A percentile compares a stretch with the other conserved stretches of the same genome.
Conservation (phyloP, 2,329 filamentous ascomycete species). For the Nemania diffusa region DNA sequence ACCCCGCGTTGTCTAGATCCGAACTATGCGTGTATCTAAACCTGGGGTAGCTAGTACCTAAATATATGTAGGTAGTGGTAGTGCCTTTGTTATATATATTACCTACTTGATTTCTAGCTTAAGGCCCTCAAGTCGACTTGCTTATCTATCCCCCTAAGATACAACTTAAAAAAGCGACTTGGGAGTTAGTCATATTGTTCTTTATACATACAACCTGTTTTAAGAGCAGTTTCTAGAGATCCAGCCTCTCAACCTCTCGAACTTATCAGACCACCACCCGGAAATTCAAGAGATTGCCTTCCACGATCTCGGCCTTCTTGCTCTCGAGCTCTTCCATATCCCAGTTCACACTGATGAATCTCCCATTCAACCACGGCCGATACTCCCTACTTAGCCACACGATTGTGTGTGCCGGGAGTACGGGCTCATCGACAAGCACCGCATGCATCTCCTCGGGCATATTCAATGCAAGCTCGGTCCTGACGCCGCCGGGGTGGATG, state of each 20-base stretch:
- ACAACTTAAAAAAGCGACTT: too few relatives aligned
- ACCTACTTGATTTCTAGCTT: too few relatives aligned
- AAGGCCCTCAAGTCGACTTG: too few relatives aligned
- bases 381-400: constrained; percentile 41
- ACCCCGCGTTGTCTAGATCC: too few relatives aligned
- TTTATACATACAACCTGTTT: too few relatives aligned
- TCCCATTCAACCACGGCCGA: constrained; percentile 43
- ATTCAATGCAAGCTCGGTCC: constrained; percentile 54
- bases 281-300: constrained; percentile 47
- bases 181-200: too few relatives aligned
- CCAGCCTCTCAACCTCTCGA: neutral
- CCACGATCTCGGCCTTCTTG: constrained; percentile 47
- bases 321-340: constrained; percentile 49
- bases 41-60: too few relatives aligned
- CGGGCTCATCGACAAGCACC: constrained; percentile 44
- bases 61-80: too few relatives aligned
- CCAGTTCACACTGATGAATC: constrained; percentile 46
- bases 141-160: too few relatives aligned
- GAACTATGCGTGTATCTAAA: too few relatives aligned
- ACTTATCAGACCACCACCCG: constrained; percentile 31
- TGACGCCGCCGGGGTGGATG: constrained; percentile 59
- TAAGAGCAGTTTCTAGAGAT: too few relatives aligned
- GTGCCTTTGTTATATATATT: too few relatives aligned
- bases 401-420: constrained; percentile 45
- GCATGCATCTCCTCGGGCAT: constrained; percentile 48